Evolutionary conservation across 2,329 filamentous ascomycete genomes (phyloP).

Genomic region (Fusarium nisikadoi): DNA sequence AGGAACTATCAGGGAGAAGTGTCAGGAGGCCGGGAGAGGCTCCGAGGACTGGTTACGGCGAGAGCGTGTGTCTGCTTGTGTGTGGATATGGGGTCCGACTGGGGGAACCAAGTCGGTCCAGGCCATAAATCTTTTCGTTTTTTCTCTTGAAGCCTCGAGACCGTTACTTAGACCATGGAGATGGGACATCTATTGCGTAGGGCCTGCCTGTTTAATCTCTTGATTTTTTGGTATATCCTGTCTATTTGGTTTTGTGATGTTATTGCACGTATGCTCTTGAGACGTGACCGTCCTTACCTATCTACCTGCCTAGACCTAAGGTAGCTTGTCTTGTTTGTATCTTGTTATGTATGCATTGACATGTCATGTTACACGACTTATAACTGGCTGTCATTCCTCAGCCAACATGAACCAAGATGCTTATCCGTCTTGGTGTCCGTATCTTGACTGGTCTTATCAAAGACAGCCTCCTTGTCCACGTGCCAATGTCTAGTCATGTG

Average conservation of each 20-base stretch:
- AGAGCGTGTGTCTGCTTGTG: conserved; percentile 41
- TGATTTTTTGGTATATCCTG: conserved; percentile 40
- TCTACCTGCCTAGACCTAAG: neutral
- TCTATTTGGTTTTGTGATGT: conserved; percentile 3
- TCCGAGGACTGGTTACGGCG: conserved; percentile 35
- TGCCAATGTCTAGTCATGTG: conserved; percentile 35
- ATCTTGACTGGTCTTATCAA: conserved; percentile 20
- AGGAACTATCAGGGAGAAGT: conserved; percentile 38
- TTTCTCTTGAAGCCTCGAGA: conserved; percentile 53
- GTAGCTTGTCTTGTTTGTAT: neutral
- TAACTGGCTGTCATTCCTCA: neutral
- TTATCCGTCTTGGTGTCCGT: conserved; percentile 1
- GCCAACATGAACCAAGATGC: neutral
- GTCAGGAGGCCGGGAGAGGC: conserved; percentile 35
- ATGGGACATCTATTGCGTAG: conserved; percentile 49
- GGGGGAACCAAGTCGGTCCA: conserved; percentile 48
- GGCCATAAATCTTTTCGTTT: conserved; percentile 61
- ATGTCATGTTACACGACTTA: neutral
- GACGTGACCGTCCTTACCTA: neutral
- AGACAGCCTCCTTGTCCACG: conserved; percentile 16
- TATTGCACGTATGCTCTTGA: neutral
- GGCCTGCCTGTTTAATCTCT: conserved; percentile 48
- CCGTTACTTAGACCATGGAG: conserved; percentile 53
- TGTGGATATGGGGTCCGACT: conserved; percentile 41
- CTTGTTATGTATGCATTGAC: neutral